Base-by-base conservation (phyloP, 805 yeast genomes). In the Saturnispora serradocipensis region DNA sequence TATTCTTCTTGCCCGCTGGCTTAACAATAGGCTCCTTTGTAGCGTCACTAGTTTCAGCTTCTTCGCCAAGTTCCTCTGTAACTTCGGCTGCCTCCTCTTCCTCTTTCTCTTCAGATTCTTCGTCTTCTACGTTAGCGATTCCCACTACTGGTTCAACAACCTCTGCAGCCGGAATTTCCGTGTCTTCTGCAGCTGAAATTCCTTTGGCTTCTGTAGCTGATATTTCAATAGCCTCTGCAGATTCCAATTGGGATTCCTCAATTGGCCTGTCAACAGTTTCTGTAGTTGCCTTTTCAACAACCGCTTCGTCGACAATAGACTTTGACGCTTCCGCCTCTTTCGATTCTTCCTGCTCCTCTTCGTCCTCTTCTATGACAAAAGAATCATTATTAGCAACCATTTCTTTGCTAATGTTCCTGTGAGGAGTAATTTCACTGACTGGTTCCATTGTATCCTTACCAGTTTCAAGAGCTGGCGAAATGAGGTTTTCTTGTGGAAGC, bases 401-500 rank as follows among this genome's bases (percentile, higher is more conserved):
- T 47, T 53, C 58, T 42, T 55, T 53, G 25, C 50, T 46, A 3
- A 30, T 30, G 27, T 40, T 40, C 13, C 35, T 40, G 11, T 40
- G 40, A 34, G 54, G 54, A 4, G 51, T 49, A n/a, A 49, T 48
- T 39, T 43, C 51, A 18, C 13, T 46, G 6, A n/a, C 24, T 43
- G 32, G 36, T 20, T 43, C 47, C 24, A 49, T 16, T 10, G 27
- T 24, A n/a, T 49, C 48, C 34, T 43, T 32, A 8, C 25, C 32
- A 1, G 43, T 10, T 10, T 48, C 54, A 48, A 47, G 48, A 38
- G 52, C 46, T 43, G 71, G 70, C 4, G 70, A 60, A 43, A 67
- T 66, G 22, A 67, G 51, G 13, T 68, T 64, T 51, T 67, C 70
- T 49, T 56, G 61, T 40, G 70, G 69, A 44, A 68, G 54, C 43